Percentiles rank a stretch among this genome's conserved stretches.
Evolutionary conservation across 352 stramenopile genomes (phyloP).

Genomic region (Pythium brachiatum): DNA sequence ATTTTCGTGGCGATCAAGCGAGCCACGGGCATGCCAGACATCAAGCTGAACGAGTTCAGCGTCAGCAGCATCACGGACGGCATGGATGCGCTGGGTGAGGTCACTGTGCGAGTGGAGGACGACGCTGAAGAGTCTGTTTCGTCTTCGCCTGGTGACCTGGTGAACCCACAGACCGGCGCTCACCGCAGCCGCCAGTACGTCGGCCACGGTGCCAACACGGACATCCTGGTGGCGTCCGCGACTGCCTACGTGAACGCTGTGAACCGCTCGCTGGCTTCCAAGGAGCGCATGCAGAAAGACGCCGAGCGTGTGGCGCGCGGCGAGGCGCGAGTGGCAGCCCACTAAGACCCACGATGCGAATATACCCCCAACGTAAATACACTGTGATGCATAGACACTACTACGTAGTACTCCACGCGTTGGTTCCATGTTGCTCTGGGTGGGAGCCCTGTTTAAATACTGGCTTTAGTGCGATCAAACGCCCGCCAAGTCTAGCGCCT

Average conservation of each 20-base stretch:
- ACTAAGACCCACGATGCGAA: conserved; percentile 7
- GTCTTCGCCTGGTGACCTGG: conserved; percentile 37
- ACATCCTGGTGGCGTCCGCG: conserved; percentile 87
- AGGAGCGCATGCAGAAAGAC: conserved; percentile 36
- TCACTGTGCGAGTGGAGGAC: conserved; percentile 81
- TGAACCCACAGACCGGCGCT: conserved; percentile 87
- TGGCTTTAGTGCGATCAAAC: conserved; percentile 29
- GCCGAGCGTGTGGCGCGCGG: conserved; percentile 5
- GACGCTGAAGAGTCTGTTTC: conserved; percentile 35
- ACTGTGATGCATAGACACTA: conserved; percentile 2
- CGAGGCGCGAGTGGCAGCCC: conserved; percentile 12
- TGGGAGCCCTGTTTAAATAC: conserved; percentile 5
- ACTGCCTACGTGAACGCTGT: conserved; percentile 88
- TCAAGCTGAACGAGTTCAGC: conserved; percentile 87
- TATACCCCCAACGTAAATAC: background rate
- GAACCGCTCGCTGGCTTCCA: conserved; percentile 80
- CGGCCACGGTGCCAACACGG: conserved; percentile 86
- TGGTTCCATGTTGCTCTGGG: too few species aligned
- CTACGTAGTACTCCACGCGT: too few species aligned
- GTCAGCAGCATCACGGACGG: conserved; percentile 88
- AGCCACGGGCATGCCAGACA: conserved; percentile 72
- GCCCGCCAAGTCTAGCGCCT: conserved; percentile 73
- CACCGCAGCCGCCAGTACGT: conserved; percentile 84
- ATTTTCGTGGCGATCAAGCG: conserved; percentile 88
- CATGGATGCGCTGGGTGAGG: conserved; percentile 82